Evolutionary conservation across 352 stramenopile species (phyloP).

Genomic region (Phytophthora cactorum): DNA sequence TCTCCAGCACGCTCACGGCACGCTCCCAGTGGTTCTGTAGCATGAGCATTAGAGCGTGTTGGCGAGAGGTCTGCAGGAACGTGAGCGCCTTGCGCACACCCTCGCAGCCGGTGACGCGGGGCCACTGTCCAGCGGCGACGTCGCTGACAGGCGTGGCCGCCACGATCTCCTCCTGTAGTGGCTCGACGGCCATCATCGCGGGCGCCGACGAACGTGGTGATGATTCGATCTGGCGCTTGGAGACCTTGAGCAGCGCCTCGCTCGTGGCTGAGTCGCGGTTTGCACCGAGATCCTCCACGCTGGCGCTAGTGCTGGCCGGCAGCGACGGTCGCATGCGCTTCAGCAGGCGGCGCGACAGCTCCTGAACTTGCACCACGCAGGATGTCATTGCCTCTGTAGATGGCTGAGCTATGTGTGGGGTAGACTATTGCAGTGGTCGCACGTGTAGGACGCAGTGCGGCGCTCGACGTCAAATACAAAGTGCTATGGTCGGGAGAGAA

Average conservation of each 20-base stretch:
- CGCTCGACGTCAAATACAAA: conserved; percentile 40
- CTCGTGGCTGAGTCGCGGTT: conserved; percentile 36
- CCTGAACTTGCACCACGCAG: conserved; percentile 52
- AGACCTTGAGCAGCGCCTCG: conserved; percentile 62
- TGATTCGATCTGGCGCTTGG: conserved; percentile 56
- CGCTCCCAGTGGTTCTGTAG: conserved; percentile 83
- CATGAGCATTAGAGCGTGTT: conserved; percentile 80
- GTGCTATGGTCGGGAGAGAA: conserved; percentile 27
- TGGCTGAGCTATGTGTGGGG: conserved; percentile 3
- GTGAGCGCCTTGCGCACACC: conserved; percentile 66
- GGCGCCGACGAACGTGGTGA: conserved; percentile 50
- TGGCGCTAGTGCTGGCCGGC: conserved; percentile 10
- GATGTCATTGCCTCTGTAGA: conserved; percentile 43
- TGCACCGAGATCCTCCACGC: conserved; percentile 24
- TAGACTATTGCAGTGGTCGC: conserved; percentile 5
- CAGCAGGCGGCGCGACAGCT: conserved; percentile 42
- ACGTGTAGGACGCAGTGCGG: conserved; percentile 7
- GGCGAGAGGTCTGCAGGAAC: conserved; percentile 70
- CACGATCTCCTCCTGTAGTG: conserved; percentile 22
- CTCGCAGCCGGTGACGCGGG: conserved; percentile 57
- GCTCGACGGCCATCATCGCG: conserved; percentile 9
- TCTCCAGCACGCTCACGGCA: conserved; percentile 73
- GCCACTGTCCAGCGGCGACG: conserved; percentile 35
- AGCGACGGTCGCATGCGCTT: conserved; percentile 56
- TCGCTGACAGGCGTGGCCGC: conserved; percentile 1